Conservation (phyloP, 306 rosid species). For the Cucurbita pepo region DNA sequence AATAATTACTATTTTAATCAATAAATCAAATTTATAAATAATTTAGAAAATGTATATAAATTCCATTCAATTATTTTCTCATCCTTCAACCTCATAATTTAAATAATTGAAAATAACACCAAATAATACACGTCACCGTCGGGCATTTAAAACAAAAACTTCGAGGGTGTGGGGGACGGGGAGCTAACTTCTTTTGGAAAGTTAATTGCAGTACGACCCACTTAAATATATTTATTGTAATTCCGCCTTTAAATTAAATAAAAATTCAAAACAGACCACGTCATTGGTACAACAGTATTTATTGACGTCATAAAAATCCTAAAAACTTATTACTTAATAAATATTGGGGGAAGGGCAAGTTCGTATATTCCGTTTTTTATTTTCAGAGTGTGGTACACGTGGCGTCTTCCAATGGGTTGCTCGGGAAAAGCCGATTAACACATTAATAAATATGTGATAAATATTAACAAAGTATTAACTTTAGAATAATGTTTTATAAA, state of each 20-base stretch:
- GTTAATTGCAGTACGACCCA: background rate
- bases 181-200: background rate
- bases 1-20: too few species aligned
- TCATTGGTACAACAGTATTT: background rate
- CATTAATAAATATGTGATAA: too few species aligned
- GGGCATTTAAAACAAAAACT: background rate
- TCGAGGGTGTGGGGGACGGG: background rate
- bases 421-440: too few species aligned
- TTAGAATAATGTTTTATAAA: too few species aligned
- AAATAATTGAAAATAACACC: background rate
- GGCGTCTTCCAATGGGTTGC: constrained; percentile 10
- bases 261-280: background rate
- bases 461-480: too few species aligned
- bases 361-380: background rate
- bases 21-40: too few species aligned
- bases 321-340: too few species aligned
- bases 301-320: background rate
- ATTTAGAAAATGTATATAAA: background rate
- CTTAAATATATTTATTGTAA: background rate
- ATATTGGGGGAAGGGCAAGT: background rate
- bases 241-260: background rate
- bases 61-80: background rate
- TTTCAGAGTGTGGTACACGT: constrained; percentile 7
- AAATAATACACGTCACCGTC: background rate
- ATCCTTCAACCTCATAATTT: background rate